Conservation (phyloP, 352 stramenopile genomes). For the Ochromonadaceae sp. region DNA sequence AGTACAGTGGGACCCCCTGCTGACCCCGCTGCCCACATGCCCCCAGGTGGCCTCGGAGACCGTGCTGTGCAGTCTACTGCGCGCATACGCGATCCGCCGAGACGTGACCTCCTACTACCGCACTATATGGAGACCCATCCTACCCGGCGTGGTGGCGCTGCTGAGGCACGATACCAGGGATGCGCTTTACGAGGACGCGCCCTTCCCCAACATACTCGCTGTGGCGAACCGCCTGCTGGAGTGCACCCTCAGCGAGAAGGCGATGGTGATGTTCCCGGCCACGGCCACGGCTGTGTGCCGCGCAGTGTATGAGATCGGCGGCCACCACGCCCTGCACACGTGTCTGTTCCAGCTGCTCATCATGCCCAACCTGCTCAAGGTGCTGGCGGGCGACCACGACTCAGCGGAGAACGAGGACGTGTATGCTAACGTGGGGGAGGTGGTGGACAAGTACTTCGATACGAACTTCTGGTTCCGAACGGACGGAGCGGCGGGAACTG, state of each 20-base stretch:
- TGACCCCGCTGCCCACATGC: not conserved
- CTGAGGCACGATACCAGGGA: not conserved
- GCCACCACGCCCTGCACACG: not conserved
- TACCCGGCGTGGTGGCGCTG: not conserved
- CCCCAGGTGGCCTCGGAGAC: not conserved
- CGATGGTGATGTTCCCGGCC: not conserved
- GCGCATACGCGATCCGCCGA: not conserved
- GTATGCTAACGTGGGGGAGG: not conserved
- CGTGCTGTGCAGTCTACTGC: not conserved
- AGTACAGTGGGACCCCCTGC: not conserved
- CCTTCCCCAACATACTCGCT: not conserved
- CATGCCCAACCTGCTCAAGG: slow-evolving; percentile 12
- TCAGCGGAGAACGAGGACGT: not conserved
- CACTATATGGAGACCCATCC: not conserved
- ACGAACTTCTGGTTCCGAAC: not conserved
- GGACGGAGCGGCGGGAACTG: not conserved
- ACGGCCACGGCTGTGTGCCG: not conserved
- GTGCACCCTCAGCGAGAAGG: not conserved
- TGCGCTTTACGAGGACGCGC: not conserved
- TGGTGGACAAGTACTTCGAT: slow-evolving; percentile 8
- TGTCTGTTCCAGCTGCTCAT: not conserved
- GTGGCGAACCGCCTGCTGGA: not conserved
- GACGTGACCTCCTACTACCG: not conserved
- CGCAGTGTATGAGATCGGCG: not conserved
- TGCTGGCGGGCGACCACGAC: not conserved